phyloP scores from a whole-genome alignment of 108 stramenopile species.

The Nannochloropsis gaditana region DNA sequence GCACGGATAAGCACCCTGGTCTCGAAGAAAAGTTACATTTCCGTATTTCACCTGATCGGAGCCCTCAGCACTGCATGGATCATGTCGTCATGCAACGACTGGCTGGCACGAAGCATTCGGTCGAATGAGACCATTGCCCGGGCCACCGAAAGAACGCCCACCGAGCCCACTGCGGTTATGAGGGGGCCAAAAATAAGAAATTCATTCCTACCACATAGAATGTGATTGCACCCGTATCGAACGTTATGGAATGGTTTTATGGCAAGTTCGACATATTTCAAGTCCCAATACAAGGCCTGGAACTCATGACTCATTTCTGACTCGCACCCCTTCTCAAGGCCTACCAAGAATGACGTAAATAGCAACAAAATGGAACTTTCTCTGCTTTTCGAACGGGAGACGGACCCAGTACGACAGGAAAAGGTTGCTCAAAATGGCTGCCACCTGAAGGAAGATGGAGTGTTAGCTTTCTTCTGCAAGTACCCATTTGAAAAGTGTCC shows the following conservation, averaged over 20 bases:
- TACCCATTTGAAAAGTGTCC: neutral
- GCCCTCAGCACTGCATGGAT: slow-evolving; percentile 67
- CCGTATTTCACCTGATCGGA: slow-evolving; percentile 52
- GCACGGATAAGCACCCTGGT: neutral
- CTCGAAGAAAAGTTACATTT: neutral
- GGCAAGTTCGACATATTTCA: no score
- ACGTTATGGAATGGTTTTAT: no score
- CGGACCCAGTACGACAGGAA: neutral
- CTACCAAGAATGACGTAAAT: neutral
- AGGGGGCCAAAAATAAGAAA: neutral
- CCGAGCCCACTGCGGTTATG: neutral
- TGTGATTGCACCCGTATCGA: no score
- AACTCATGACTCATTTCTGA: neutral
- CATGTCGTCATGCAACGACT: slow-evolving; percentile 65
- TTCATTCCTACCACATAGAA: no score
- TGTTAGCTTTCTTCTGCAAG: neutral
- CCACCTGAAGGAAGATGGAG: neutral
- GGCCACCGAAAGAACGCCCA: neutral
- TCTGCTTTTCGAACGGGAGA: neutral
- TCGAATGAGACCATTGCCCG: neutral
- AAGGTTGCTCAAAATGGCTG: neutral
- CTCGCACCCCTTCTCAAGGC: neutral
- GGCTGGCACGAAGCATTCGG: slow-evolving; percentile 55
- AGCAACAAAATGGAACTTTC: neutral
- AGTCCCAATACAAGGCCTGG: no score